Base-by-base conservation (phyloP, 176 grass and related monocot species). In the Lolium perenne region DNA sequence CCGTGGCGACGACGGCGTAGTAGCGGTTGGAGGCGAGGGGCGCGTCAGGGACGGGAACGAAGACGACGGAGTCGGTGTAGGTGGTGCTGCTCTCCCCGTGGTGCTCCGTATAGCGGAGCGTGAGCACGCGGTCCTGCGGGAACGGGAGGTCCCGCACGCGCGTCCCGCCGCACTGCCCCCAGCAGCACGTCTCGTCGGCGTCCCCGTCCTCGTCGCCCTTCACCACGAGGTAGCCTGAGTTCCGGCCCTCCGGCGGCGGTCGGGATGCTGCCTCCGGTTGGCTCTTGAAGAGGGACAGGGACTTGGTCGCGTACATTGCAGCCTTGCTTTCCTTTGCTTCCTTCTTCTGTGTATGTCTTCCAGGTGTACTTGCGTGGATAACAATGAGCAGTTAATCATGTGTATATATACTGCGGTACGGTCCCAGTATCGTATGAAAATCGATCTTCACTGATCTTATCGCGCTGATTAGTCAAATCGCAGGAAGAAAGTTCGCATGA, bases 301-400 rank as follows among this genome's bases (percentile, higher is more conserved):
- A 48, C 71, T 86, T 95, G 64, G 93, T 91, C 4, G 82, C 25
- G 81, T 95, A 92, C 90, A 95, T 95, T 23, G 60, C 43, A 49
- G 22, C 1, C 16, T 26, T 25, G 43, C 11, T 32, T 0, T 67
- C n/a, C 23, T 25, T 21, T 12, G 15, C 1, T 29, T 64, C 61
- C 0, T 25, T 48, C 11, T 16, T 3, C 32, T 35, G 32, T 15
- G 0, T 63, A 10, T 21, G 10, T 21, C 9, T 3, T 48, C 1
- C 41, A 72, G 21, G 61, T 64, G 5, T 29, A 62, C 22, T 63
- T 14, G 62, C 12, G 12, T 32, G 15, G 4, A 1, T 71, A 17
- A 15, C 5, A 25, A 32, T 7, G 25, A 25, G 9, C 9, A 4
- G 7, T 15, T 13, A 32, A 14, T 13, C 21, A n/a, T 25, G 26